Conservation (phyloP, 208 protist genomes). For the Crithidia expoeki region DNA sequence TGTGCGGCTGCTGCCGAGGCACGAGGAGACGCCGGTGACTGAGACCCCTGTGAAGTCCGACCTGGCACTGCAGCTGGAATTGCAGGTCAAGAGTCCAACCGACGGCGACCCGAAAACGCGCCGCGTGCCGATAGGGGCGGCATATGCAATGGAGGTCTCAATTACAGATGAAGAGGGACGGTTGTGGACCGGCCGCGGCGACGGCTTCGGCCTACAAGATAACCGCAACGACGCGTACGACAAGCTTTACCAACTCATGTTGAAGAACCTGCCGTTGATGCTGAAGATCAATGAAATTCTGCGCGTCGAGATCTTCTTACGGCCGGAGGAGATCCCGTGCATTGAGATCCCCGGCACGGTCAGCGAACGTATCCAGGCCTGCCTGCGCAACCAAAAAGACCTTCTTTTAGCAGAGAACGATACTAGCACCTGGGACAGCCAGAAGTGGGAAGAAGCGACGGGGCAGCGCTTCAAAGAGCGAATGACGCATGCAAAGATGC, state of each 20-base stretch:
- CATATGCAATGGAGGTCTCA: constrained; percentile 20
- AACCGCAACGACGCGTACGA: constrained; percentile 31
- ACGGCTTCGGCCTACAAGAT: constrained; percentile 7
- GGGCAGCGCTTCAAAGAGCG: constrained; percentile 3
- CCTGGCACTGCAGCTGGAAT: neutral
- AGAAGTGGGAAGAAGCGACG: constrained; percentile 33
- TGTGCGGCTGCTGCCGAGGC: constrained; percentile 31
- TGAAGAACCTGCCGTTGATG: neutral
- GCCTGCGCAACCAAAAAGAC: constrained; percentile 21
- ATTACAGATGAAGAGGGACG: constrained; percentile 24
- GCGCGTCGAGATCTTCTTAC: neutral
- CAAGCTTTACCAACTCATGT: constrained; percentile 14
- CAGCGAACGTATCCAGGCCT: constrained; percentile 28
- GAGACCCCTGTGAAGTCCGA: neutral
- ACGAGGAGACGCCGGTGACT: neutral
- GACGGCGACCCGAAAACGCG: neutral
- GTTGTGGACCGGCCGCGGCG: neutral
- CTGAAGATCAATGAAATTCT: constrained; percentile 6
- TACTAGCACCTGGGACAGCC: constrained; percentile 28
- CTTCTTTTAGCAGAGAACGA: constrained; percentile 17
- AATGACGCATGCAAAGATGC: neutral
- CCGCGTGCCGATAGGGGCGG: constrained; percentile 21
- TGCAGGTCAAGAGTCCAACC: neutral
- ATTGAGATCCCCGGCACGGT: constrained; percentile 14
- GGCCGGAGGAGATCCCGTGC: constrained; percentile 17